phyloP scores from a whole-genome alignment of 2,329 filamentous ascomycete species.

The Arthrobotrys pseudoclavata region DNA sequence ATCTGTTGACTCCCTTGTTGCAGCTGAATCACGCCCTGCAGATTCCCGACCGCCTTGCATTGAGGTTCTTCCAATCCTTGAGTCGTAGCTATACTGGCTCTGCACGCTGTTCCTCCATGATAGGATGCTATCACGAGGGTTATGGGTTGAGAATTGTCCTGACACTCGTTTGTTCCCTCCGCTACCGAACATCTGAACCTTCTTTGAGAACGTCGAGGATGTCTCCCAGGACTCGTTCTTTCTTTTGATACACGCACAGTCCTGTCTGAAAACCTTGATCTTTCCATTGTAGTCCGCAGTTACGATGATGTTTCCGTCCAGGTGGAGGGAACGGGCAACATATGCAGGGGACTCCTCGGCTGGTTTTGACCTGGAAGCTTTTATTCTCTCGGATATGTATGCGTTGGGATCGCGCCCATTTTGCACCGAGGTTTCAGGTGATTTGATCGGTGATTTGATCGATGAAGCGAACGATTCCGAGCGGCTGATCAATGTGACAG shows the following conservation, averaged over 20 bases:
- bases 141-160: constrained; percentile 63
- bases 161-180: constrained; percentile 60
- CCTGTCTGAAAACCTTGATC: constrained; percentile 95
- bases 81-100: constrained; percentile 69
- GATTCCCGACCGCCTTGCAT: constrained; percentile 65
- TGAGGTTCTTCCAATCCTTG: constrained; percentile 67
- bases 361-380: constrained; percentile 65
- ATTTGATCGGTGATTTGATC: constrained; percentile 65
- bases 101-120: constrained; percentile 84
- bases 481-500: constrained; percentile 82
- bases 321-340: constrained; percentile 79
- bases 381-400: constrained; percentile 63
- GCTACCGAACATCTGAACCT: constrained; percentile 72
- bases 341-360: constrained; percentile 82
- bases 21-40: constrained; percentile 44
- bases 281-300: constrained; percentile 88
- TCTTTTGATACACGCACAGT: constrained; percentile 87
- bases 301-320: constrained; percentile 88
- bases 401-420: constrained; percentile 38
- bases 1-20: constrained; percentile 42
- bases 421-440: constrained; percentile 33
- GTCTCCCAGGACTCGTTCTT: constrained; percentile 83
- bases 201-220: constrained; percentile 80
- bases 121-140: constrained; percentile 79
- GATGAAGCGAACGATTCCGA: constrained; percentile 74